These are phyloP conservation scores for Hymenoscyphus repandus DNA, from an alignment of 2,329 filamentous ascomycete genomes.

Conservation along the genomic window DNA sequence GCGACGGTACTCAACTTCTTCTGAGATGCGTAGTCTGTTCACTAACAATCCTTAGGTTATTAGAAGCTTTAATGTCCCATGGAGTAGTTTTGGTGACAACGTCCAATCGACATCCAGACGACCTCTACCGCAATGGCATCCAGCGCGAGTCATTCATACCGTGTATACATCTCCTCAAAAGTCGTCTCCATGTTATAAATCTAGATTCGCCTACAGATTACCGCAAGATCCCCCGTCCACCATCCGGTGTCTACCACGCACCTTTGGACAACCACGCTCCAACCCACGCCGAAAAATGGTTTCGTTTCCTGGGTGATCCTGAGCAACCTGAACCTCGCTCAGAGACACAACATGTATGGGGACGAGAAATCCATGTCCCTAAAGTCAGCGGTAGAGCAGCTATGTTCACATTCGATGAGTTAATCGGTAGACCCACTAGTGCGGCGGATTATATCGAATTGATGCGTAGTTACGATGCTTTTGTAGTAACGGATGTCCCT, in stretches of 20 bases:
- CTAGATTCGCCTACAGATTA: constrained; percentile 95
- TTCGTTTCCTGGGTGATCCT: constrained; percentile 84
- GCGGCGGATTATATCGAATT: constrained; percentile 95
- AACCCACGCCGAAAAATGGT: constrained; percentile 90
- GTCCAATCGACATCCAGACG: constrained; percentile 91
- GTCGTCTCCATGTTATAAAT: constrained; percentile 80
- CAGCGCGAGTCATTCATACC: constrained; percentile 94
- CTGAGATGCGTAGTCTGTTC: not conserved
- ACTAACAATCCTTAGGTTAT: constrained; percentile 46
- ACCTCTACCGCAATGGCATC: constrained; percentile 97
- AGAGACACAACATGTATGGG: constrained; percentile 84
- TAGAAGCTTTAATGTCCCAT: constrained; percentile 90
- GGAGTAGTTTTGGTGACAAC: constrained; percentile 96
- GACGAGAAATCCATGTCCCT: constrained; percentile 81
- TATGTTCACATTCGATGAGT: constrained; percentile 86
- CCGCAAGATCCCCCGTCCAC: constrained; percentile 89
- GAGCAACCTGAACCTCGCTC: constrained; percentile 68
- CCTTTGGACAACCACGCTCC: constrained; percentile 73
- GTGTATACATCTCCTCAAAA: constrained; percentile 87
- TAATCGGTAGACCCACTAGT: constrained; percentile 82
- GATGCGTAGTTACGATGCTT: constrained; percentile 82
- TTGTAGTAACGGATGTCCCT: constrained; percentile 86
- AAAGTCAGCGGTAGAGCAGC: constrained; percentile 82
- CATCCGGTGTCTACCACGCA: constrained; percentile 90
- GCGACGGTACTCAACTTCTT: constrained; percentile 49